Evolutionary conservation across 768 basidiomycete species (phyloP).

Genomic region (Russula vinacea): DNA sequence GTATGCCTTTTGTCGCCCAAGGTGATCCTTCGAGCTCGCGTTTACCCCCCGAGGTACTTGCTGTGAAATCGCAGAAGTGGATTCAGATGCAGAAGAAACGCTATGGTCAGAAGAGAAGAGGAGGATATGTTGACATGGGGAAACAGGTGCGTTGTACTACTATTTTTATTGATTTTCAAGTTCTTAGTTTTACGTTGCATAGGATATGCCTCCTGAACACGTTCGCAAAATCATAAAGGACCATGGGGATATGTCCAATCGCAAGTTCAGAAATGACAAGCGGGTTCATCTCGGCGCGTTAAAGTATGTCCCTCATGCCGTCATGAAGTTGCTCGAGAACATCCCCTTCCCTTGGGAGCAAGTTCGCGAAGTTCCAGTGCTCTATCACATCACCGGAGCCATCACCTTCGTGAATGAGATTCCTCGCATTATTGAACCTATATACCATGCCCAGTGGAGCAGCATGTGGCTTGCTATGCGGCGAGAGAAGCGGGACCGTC

Average conservation of each 20-base stretch:
- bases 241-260: slow-evolving; percentile 98
- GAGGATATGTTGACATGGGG: slow-evolving; percentile 87
- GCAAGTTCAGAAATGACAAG: slow-evolving; percentile 99
- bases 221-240: slow-evolving; percentile 99
- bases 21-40: slow-evolving; percentile 40
- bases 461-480: slow-evolving; percentile 99
- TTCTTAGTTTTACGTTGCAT: slow-evolving; percentile 29
- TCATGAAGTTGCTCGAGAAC: slow-evolving; percentile 98
- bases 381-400: slow-evolving; percentile 98
- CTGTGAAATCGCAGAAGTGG: slow-evolving; percentile 96
- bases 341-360: slow-evolving; percentile 99
- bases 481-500: slow-evolving; percentile 94
- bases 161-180: slow-evolving; percentile 13
- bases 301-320: slow-evolving; percentile 98
- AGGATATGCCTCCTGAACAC: slow-evolving; percentile 97
- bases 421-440: slow-evolving; percentile 92
- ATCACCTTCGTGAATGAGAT: slow-evolving; percentile 99
- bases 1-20: slow-evolving; percentile 32
- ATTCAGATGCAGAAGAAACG: slow-evolving; percentile 88
- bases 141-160: slow-evolving; percentile 65
- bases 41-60: slow-evolving; percentile 67
- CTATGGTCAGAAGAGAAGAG: slow-evolving; percentile 87
- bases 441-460: slow-evolving; percentile 99
- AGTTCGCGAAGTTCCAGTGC: slow-evolving; percentile 96
- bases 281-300: slow-evolving; percentile 97